These are phyloP conservation scores for Aspergillus cejpii DNA, from an alignment of 2,329 filamentous ascomycete genomes.

Conservation along the genomic window DNA sequence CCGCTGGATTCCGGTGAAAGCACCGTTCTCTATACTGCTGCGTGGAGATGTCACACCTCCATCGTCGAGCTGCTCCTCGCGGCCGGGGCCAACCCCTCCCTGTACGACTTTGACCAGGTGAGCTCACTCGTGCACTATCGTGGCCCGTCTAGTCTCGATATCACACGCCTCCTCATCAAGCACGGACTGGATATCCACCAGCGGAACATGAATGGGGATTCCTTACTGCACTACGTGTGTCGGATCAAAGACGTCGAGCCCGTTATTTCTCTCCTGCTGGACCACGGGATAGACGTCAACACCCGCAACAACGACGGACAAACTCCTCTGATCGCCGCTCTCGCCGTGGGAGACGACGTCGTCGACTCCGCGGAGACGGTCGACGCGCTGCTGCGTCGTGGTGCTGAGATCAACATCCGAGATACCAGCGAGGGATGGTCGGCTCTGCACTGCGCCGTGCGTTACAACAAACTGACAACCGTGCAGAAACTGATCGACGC, in stretches of 20 bases:
- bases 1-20: background rate
- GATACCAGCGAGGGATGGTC: background rate
- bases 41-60: too few relatives aligned
- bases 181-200: background rate
- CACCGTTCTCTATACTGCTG: too few relatives aligned
- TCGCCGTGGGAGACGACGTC: background rate
- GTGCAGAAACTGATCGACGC: background rate
- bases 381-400: background rate
- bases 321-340: background rate
- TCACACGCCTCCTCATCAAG: background rate
- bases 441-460: background rate
- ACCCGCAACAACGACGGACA: background rate
- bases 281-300: background rate
- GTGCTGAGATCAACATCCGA: background rate
- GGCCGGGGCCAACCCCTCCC: background rate
- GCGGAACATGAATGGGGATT: background rate
- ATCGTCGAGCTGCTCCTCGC: background rate
- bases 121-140: background rate
- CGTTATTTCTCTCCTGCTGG: background rate
- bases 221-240: background rate
- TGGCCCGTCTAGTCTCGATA: background rate
- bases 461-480: background rate
- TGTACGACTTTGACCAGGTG: background rate
- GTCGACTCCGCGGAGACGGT: background rate
- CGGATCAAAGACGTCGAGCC: background rate